These are phyloP conservation scores for Cenchrus fungigraminus DNA, from an alignment of 176 grass and related monocot genomes.

Conservation along the genomic window DNA sequence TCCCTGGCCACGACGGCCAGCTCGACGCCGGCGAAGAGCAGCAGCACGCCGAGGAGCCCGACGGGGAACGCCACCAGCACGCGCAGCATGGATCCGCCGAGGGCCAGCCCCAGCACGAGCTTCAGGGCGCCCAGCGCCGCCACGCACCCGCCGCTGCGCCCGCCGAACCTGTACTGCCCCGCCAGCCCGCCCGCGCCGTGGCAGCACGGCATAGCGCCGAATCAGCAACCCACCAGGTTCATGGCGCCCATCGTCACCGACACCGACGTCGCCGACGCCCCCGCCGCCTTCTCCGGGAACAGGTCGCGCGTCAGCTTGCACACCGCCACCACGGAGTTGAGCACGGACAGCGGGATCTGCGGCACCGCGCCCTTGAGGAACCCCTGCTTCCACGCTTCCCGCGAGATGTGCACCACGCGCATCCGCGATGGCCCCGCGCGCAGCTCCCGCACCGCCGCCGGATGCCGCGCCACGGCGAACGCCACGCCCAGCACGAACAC, in stretches of 20 bases:
- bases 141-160: constrained; percentile 70
- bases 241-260: constrained; percentile 82
- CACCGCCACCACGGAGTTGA: constrained; percentile 90
- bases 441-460: constrained; percentile 64
- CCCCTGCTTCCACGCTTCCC: constrained; percentile 74
- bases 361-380: constrained; percentile 80
- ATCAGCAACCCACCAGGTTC: constrained; percentile 95
- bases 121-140: constrained; percentile 75
- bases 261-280: constrained; percentile 63
- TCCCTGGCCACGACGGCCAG: constrained; percentile 78
- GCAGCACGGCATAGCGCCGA: constrained; percentile 95
- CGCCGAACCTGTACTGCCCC: constrained; percentile 85
- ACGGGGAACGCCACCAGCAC: constrained; percentile 73
- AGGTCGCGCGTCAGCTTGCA: constrained; percentile 86
- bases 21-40: constrained; percentile 83
- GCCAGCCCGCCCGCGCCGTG: constrained; percentile 88
- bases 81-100: constrained; percentile 67
- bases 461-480: constrained; percentile 65
- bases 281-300: constrained; percentile 61
- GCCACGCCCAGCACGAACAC: constrained; percentile 77
- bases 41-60: constrained; percentile 73
- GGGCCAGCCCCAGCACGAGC: constrained; percentile 60
- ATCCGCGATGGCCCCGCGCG: constrained; percentile 60
- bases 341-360: constrained; percentile 80
- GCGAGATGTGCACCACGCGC: constrained; percentile 59